A percentile compares a stretch with the other conserved stretches of the same genome.
Evolutionary conservation across 2,329 filamentous ascomycete genomes (phyloP).

Genomic region (Hypoxylon sp.): DNA sequence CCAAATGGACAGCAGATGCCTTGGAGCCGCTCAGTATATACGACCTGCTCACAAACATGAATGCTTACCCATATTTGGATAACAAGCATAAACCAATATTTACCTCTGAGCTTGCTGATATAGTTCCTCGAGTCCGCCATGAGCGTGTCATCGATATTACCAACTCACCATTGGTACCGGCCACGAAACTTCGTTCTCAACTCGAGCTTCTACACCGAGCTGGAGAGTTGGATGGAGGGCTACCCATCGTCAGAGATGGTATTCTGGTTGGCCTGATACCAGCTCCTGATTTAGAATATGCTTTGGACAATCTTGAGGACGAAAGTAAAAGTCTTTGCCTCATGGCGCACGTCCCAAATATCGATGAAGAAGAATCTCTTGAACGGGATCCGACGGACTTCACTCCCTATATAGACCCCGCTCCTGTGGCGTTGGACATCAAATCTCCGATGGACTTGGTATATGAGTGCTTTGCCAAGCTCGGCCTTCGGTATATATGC

Average conservation of each 20-base stretch:
- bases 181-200: constrained; percentile 82
- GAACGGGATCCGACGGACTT: constrained; percentile 82
- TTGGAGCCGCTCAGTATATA: constrained; percentile 96
- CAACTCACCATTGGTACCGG: constrained; percentile 83
- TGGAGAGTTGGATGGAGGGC: constrained; percentile 91
- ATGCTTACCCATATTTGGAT: constrained; percentile 96
- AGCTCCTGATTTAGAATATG: constrained; percentile 93
- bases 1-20: constrained; percentile 98
- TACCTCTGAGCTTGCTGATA: constrained; percentile 88
- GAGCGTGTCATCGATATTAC: constrained; percentile 92
- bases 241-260: constrained; percentile 86
- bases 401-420: constrained; percentile 90
- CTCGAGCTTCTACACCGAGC: constrained; percentile 85
- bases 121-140: constrained; percentile 81
- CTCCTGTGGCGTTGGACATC: constrained; percentile 89
- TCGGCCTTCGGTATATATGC: constrained; percentile 93
- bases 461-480: constrained; percentile 95
- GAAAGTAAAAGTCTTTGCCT: constrained; percentile 82
- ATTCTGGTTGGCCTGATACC: constrained; percentile 92
- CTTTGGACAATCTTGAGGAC: constrained; percentile 85
- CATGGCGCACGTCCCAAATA: constrained; percentile 79
- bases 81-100: constrained; percentile 95
- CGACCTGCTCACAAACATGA: constrained; percentile 95
- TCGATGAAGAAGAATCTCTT: constrained; percentile 74
- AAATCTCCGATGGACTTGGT: constrained; percentile 93